Conservation (phyloP, 1,284 basidiomycete species). For the Dichomitus squalens region DNA sequence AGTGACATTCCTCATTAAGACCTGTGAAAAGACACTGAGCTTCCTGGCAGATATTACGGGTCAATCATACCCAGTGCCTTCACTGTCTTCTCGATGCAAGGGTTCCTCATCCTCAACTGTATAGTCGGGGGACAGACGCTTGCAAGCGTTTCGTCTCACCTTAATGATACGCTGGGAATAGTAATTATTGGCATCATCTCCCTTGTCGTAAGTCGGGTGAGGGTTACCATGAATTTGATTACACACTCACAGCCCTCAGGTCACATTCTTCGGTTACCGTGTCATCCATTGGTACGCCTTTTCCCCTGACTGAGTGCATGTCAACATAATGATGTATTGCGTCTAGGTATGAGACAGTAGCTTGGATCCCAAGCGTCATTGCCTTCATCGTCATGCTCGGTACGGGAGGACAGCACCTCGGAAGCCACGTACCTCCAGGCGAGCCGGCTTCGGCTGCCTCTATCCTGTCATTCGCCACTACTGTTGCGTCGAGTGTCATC, state of each 20-base stretch:
- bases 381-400: slow-evolving; percentile 69
- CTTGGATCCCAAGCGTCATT: slow-evolving; percentile 72
- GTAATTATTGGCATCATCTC: slow-evolving; percentile 76
- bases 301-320: not conserved
- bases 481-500: slow-evolving; percentile 48
- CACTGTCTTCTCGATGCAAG: slow-evolving; percentile 67
- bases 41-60: slow-evolving; percentile 56
- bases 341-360: slow-evolving; percentile 54
- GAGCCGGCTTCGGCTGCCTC: slow-evolving; percentile 25
- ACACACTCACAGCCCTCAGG: slow-evolving; percentile 13
- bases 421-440: slow-evolving; percentile 33
- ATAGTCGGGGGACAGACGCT: slow-evolving; percentile 80
- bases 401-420: slow-evolving; percentile 53
- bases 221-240: not conserved
- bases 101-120: slow-evolving; percentile 73
- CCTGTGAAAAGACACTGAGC: not conserved
- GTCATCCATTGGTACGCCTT: slow-evolving; percentile 55
- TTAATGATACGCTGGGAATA: slow-evolving; percentile 68
- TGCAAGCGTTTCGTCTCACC: slow-evolving; percentile 56
- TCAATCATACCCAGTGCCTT: slow-evolving; percentile 63
- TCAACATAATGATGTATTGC: not conserved
- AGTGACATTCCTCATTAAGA: not conserved
- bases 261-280: slow-evolving; percentile 66
- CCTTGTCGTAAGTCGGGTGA: slow-evolving; percentile 43
- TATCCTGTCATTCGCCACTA: slow-evolving; percentile 29